These are phyloP conservation scores for Bryopsis sp. DNA, from an alignment of 139 green algal species.

Conservation along the genomic window DNA sequence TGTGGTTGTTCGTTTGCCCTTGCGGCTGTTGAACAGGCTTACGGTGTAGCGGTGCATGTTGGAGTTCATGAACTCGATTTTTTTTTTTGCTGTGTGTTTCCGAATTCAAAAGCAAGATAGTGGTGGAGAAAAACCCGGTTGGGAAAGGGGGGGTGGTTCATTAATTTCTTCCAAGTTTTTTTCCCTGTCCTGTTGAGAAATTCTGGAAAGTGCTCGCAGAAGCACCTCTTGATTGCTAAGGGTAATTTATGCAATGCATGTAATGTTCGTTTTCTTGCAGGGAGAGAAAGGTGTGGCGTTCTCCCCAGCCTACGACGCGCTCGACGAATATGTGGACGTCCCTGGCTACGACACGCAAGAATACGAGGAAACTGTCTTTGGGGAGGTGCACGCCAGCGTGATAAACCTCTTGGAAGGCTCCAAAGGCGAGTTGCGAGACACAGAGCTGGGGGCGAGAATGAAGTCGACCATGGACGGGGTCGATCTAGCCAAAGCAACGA, in stretches of 20 bases:
- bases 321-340: constrained; percentile 25
- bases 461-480: constrained; percentile 26
- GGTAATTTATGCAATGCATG: neutral
- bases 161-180: too few species aligned
- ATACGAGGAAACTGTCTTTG: constrained; percentile 29
- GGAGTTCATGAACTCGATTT: too few species aligned
- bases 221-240: too few species aligned
- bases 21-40: neutral
- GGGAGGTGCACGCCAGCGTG: constrained; percentile 34
- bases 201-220: too few species aligned
- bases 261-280: neutral
- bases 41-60: too few species aligned
- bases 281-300: constrained; percentile 51
- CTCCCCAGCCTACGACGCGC: constrained; percentile 38
- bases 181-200: too few species aligned
- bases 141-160: too few species aligned
- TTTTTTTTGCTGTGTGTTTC: too few species aligned
- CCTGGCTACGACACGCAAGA: constrained; percentile 31
- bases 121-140: too few species aligned
- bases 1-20: neutral
- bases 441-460: too few species aligned
- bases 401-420: constrained; percentile 28
- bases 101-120: too few species aligned
- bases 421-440: too few species aligned
- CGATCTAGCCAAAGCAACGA: constrained; percentile 22